Conservation (phyloP, 495 filamentous ascomycete genomes). For the Penicillium lividum region DNA sequence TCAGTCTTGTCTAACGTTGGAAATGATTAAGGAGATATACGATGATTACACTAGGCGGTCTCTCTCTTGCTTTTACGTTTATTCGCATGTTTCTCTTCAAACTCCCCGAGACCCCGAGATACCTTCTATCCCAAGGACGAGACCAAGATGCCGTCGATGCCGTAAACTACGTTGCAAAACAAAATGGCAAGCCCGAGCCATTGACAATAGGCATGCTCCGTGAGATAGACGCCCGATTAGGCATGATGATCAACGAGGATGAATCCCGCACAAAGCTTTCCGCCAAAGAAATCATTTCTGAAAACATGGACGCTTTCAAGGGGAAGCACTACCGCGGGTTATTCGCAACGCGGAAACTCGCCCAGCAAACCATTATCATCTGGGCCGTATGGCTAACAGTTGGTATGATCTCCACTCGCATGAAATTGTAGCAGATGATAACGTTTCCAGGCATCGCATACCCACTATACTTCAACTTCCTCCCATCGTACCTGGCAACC, state of each 20-base stretch:
- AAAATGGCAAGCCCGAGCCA: conserved; percentile 31
- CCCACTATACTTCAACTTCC: conserved; percentile 37
- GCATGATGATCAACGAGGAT: background rate
- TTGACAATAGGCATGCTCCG: conserved; percentile 33
- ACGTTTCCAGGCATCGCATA: conserved; percentile 32
- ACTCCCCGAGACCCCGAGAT: conserved; percentile 35
- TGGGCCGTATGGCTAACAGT: conserved; percentile 37
- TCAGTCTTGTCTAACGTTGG: background rate
- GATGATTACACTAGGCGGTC: conserved; percentile 31
- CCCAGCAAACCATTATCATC: conserved; percentile 26
- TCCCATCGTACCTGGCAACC: conserved; percentile 36
- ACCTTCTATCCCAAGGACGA: conserved; percentile 33
- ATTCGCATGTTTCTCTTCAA: conserved; percentile 36
- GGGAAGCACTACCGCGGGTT: conserved; percentile 29
- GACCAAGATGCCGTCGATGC: conserved; percentile 34
- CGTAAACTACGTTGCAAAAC: conserved; percentile 32
- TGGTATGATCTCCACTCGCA: conserved; percentile 13
- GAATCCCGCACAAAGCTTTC: conserved; percentile 13
- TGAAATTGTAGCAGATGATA: background rate
- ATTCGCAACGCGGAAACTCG: conserved; percentile 28
- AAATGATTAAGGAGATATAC: conserved; percentile 31
- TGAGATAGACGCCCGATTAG: conserved; percentile 30
- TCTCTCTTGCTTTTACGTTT: conserved; percentile 32
- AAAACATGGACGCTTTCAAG: conserved; percentile 33
- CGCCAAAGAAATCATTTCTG: conserved; percentile 26